phyloP scores from a whole-genome alignment of 116 monocot genomes.

The Dioscorea cayenensis region DNA sequence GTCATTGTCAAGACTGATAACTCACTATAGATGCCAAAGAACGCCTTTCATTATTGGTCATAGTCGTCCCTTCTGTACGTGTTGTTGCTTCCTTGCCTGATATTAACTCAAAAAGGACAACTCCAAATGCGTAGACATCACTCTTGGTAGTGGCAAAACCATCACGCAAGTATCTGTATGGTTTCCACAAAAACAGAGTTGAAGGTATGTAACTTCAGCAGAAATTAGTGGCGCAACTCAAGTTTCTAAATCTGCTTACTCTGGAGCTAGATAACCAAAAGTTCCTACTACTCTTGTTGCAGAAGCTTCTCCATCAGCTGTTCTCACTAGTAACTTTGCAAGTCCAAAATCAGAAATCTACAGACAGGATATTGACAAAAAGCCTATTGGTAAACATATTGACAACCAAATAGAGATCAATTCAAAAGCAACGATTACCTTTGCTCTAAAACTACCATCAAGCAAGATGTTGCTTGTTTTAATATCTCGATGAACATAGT shows the following conservation, averaged over 20 bases:
- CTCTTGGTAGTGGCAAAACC: conserved; percentile 92
- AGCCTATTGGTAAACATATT: neutral
- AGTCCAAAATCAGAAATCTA: conserved; percentile 99
- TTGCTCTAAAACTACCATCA: conserved; percentile 76
- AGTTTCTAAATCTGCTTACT: conserved; percentile 52
- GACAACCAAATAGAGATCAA: neutral
- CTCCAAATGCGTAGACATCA: conserved; percentile 97
- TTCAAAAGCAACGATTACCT: conserved; percentile 35
- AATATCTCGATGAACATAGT: conserved; percentile 95
- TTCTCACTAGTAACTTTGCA: conserved; percentile 71
- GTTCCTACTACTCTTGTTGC: conserved; percentile 96
- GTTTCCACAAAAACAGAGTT: conserved; percentile 4
- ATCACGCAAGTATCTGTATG: conserved; percentile 78
- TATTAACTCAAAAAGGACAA: conserved; percentile 93
- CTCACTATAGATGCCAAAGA: conserved; percentile 95
- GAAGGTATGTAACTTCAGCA: neutral
- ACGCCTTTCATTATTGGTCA: conserved; percentile 64
- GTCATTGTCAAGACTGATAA: neutral
- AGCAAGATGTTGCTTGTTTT: conserved; percentile 96
- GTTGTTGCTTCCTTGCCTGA: conserved; percentile 89
- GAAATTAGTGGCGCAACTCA: conserved; percentile 1
- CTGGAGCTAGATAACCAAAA: conserved; percentile 96
- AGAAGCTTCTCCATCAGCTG: conserved; percentile 72
- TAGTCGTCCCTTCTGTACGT: conserved; percentile 43
- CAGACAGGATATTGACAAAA: conserved; percentile 1